phyloP scores from a whole-genome alignment of 192 early-diverging fungal genomes.

The Gamsiella multidivaricata region DNA sequence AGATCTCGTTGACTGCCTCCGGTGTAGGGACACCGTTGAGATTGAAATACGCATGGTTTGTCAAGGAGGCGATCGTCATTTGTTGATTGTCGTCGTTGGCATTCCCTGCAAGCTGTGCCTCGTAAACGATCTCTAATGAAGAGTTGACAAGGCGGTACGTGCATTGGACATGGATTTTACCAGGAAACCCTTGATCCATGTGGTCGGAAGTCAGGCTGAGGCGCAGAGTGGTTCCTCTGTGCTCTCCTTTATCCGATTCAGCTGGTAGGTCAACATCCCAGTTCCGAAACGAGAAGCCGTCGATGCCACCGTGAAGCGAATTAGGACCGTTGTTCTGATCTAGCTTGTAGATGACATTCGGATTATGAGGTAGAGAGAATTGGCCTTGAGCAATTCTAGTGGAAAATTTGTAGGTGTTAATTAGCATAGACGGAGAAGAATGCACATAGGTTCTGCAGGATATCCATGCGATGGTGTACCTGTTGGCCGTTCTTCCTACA shows the following conservation, averaged over 20 bases:
- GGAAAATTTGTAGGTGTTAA: too few species aligned
- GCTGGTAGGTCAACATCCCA: conserved; percentile 58
- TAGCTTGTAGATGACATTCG: conserved; percentile 57
- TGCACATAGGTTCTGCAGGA: not conserved
- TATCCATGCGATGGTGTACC: conserved; percentile 37
- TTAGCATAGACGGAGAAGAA: not conserved
- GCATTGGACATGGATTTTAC: conserved; percentile 66
- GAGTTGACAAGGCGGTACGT: conserved; percentile 70
- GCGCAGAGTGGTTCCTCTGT: conserved; percentile 59
- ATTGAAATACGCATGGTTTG: conserved; percentile 93
- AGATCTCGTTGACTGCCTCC: conserved; percentile 49
- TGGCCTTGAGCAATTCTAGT: conserved; percentile 67
- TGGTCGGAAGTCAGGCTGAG: conserved; percentile 71
- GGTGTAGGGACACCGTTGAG: conserved; percentile 72
- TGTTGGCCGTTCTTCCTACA: conserved; percentile 81
- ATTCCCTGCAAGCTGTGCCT: conserved; percentile 36
- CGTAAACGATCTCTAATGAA: conserved; percentile 63
- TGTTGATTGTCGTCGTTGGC: conserved; percentile 40
- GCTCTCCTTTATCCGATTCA: not conserved
- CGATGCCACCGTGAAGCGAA: conserved; percentile 81
- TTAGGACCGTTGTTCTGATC: conserved; percentile 81
- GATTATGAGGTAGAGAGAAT: conserved; percentile 70
- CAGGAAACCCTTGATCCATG: conserved; percentile 87
- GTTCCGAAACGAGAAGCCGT: conserved; percentile 77
- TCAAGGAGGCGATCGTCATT: conserved; percentile 76